Base-by-base conservation (phyloP, 2,329 filamentous ascomycete species). In the Colletotrichum sublineola region DNA sequence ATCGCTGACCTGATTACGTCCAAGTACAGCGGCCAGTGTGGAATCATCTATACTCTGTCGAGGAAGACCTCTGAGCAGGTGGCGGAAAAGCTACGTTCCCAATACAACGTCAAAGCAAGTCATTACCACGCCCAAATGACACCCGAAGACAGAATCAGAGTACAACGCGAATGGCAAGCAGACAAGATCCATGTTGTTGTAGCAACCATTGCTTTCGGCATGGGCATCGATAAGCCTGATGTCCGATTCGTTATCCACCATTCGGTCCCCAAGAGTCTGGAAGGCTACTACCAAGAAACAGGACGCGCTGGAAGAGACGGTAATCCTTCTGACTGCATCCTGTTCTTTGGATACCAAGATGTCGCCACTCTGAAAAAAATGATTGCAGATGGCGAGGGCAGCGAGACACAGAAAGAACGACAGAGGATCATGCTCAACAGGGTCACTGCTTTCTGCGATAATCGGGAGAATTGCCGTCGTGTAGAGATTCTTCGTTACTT, bases 211-310 rank as follows among this genome's bases (percentile, higher is more conserved):
- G 96, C 96, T 33, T 99, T 99, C 79, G 96, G 96, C 8, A 99
- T 99, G 96, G 96, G 96, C n/a, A 99, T 99, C 75, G 96, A 99
- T 84, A 99, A 99, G 81, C 90, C 95, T 0, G 93, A 99, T 80
- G 96, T 99, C 60, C 93, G 96, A 38, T 99, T 97, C 80, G 96
- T 99, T 44, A 94, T 99, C 52, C 97, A 99, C 79, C 92, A 97
- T 77, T 93, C 91, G 55, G 87, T 99, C 7, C 96, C 96, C 1
- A 98, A 99, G 82, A 98, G 94, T 77, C 85, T 99, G 66, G 96
- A 99, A 82, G 96, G 96, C 0, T 99, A 99, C 81, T 99, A 99
- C 79, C 96, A 99, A 80, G 96, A 99, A 81, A 99, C 96, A 56
- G 96, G 96, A 1, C 93, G 96, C 77, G 96, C 97, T 71, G 96